These are phyloP conservation scores for Aspergillus sergii DNA, from an alignment of 2,329 filamentous ascomycete genomes.

Conservation along the genomic window DNA sequence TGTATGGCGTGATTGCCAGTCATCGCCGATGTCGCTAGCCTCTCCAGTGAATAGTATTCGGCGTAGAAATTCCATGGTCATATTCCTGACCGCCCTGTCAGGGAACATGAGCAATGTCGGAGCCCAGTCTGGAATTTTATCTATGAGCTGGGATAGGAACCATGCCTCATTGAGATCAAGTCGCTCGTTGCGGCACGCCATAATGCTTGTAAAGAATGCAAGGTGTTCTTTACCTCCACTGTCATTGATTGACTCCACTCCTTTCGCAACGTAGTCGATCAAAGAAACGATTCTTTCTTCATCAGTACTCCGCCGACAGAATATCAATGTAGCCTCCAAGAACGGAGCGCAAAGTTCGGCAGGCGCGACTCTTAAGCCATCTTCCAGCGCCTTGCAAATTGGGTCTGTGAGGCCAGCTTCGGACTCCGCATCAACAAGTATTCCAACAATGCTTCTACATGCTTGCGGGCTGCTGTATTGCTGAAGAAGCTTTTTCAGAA, in stretches of 20 bases:
- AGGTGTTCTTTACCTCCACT: slow-evolving; percentile 53
- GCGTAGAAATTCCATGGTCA: slow-evolving; percentile 48
- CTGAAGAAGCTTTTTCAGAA: slow-evolving; percentile 65
- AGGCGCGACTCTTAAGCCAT: slow-evolving; percentile 57
- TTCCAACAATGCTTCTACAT: slow-evolving; percentile 60
- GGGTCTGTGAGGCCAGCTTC: slow-evolving; percentile 51
- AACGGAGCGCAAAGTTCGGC: slow-evolving; percentile 55
- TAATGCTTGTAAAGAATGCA: slow-evolving; percentile 56
- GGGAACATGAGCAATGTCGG: slow-evolving; percentile 56
- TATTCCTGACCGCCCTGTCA: slow-evolving; percentile 48
- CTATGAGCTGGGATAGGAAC: slow-evolving; percentile 40
- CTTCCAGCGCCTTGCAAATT: slow-evolving; percentile 58
- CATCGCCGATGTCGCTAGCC: slow-evolving; percentile 30
- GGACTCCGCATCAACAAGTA: slow-evolving; percentile 57
- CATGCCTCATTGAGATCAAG: slow-evolving; percentile 36
- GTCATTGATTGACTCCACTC: slow-evolving; percentile 52
- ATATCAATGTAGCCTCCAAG: slow-evolving; percentile 59
- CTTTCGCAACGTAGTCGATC: slow-evolving; percentile 47
- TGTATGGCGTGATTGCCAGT: slow-evolving; percentile 29
- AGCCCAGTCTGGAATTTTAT: slow-evolving; percentile 52
- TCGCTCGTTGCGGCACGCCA: slow-evolving; percentile 44
- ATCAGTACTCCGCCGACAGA: slow-evolving; percentile 49
- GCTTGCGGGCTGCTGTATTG: slow-evolving; percentile 59
- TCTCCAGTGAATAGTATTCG: slow-evolving; percentile 45
- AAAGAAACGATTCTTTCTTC: slow-evolving; percentile 41